Evolutionary conservation across 148 eudicot species (phyloP).

Genomic region (Persicaria maculosa): DNA sequence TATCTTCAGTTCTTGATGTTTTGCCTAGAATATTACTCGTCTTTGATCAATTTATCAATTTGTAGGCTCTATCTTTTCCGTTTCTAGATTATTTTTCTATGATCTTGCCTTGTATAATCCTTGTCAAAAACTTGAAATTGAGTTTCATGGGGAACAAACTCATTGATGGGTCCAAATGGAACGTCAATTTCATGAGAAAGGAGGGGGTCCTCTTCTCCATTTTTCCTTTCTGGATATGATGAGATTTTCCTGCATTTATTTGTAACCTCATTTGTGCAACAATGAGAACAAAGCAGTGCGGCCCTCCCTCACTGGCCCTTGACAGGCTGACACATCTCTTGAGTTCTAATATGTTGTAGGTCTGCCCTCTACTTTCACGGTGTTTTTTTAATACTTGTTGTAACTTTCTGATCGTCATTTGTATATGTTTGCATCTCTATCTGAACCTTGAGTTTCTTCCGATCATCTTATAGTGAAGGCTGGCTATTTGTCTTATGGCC

Average conservation of each 20-base stretch:
- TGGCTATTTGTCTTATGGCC: too few species aligned
- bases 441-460: background rate
- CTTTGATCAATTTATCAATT: too few species aligned
- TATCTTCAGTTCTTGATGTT: too few species aligned
- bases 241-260: background rate
- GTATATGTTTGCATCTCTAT: background rate
- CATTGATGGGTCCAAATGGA: slow-evolving; percentile 4
- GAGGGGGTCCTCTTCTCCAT: background rate
- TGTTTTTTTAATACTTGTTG: background rate
- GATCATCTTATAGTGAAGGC: background rate
- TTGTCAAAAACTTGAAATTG: background rate
- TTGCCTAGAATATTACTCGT: too few species aligned
- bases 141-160: background rate
- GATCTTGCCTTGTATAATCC: background rate
- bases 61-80: too few species aligned
- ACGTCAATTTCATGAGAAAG: background rate
- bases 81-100: background rate
- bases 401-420: background rate
- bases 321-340: background rate
- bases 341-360: background rate
- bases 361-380: background rate
- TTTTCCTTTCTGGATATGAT: slow-evolving; percentile 3
- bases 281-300: background rate
- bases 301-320: background rate
- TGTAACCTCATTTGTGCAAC: background rate